A percentile compares a stretch with the other conserved stretches of the same genome.
Conservation (phyloP, 2,329 filamentous ascomycete species). For the Reticulascus tulasneorum region DNA sequence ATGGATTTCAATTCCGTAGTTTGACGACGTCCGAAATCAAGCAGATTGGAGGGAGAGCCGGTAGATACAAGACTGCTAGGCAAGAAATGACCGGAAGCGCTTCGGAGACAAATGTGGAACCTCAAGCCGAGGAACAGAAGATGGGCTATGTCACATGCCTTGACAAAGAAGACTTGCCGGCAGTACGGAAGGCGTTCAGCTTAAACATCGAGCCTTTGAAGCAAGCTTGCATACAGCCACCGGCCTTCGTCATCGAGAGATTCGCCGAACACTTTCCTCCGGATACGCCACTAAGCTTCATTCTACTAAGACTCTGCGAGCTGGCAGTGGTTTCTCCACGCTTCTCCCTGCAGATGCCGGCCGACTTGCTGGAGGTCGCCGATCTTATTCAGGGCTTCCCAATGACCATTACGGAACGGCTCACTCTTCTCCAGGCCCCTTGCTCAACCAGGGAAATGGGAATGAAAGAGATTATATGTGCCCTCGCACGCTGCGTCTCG, state of each 20-base stretch:
- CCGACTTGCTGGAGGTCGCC: constrained; percentile 61
- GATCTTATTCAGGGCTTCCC: constrained; percentile 70
- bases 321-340: constrained; percentile 58
- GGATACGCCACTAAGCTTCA: constrained; percentile 76
- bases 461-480: constrained; percentile 49
- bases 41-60: constrained; percentile 91
- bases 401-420: constrained; percentile 69
- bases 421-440: constrained; percentile 72
- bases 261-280: constrained; percentile 81
- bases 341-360: constrained; percentile 62
- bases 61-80: constrained; percentile 72
- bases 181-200: constrained; percentile 60
- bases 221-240: constrained; percentile 71
- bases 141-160: constrained; percentile 77
- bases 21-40: constrained; percentile 78
- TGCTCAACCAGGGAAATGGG: constrained; percentile 48
- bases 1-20: constrained; percentile 52
- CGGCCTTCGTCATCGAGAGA: constrained; percentile 64
- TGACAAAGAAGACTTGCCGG: constrained; percentile 62
- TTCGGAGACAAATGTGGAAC: constrained; percentile 7
- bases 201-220: constrained; percentile 61
- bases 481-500: constrained; percentile 67
- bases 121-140: constrained; percentile 28
- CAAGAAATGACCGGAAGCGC: constrained; percentile 36
- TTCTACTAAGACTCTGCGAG: constrained; percentile 71